Conservation (phyloP, 1,284 basidiomycete species). For the Phellopilus nigrolimitatus region DNA sequence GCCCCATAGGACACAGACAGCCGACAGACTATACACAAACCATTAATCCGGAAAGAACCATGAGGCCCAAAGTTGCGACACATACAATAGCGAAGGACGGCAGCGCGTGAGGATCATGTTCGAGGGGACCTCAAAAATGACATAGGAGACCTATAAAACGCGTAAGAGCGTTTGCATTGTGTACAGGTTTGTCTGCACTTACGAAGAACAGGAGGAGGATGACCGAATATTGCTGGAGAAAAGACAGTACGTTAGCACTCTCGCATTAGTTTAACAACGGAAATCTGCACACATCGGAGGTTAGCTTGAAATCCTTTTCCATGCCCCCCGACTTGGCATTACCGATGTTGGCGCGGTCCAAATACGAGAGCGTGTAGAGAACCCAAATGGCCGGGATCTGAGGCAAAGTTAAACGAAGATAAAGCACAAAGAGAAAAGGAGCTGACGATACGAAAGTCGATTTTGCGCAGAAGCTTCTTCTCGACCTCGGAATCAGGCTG, state of each 20-base stretch:
- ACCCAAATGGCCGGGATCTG: conserved; percentile 11
- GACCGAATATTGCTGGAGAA: conserved; percentile 18
- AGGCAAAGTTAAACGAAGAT: not conserved
- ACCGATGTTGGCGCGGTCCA: conserved; percentile 78
- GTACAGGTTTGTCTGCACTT: too few species aligned
- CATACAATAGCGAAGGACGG: conserved; percentile 2
- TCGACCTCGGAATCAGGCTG: conserved; percentile 30
- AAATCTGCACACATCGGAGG: not conserved
- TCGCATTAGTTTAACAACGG: not conserved
- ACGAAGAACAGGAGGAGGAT: conserved; percentile 21
- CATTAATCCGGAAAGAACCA: not conserved
- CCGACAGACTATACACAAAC: conserved; percentile 20
- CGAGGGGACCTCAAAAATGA: conserved; percentile 8
- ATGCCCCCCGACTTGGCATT: conserved; percentile 46
- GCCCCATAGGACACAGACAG: conserved; percentile 24
- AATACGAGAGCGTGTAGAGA: conserved; percentile 68
- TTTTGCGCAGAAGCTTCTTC: conserved; percentile 56
- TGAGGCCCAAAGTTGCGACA: too few species aligned
- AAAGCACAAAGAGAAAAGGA: conserved; percentile 49
- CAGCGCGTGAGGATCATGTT: conserved; percentile 17
- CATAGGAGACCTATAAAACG: too few species aligned
- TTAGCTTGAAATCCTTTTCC: conserved; percentile 6
- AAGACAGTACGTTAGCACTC: not conserved
- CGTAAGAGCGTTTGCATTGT: too few species aligned
- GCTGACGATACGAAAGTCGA: conserved; percentile 59